Evolutionary conservation across 2,329 filamentous ascomycete genomes (phyloP).

Genomic region (Fusarium begoniae): DNA sequence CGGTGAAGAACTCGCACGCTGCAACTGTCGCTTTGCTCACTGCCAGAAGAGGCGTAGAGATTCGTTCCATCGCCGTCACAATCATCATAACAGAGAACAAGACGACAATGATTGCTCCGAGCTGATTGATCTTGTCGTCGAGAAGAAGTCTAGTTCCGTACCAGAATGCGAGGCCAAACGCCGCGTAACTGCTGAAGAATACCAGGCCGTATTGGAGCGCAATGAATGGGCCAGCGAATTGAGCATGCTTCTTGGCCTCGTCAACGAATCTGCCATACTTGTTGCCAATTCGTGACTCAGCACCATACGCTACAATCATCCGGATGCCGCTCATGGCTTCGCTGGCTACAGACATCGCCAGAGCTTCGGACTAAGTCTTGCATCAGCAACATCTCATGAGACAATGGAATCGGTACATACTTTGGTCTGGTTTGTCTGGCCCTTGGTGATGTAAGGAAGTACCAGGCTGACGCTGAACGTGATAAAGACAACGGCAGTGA

Average conservation of each 20-base stretch:
- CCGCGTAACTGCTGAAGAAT: slow-evolving; percentile 8
- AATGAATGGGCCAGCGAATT: slow-evolving; percentile 35
- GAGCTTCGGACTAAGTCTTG: slow-evolving; percentile 26
- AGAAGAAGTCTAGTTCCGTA: background rate
- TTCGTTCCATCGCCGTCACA: background rate
- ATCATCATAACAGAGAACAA: slow-evolving; percentile 9
- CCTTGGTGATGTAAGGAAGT: slow-evolving; percentile 46
- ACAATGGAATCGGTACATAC: background rate
- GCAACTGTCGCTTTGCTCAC: background rate
- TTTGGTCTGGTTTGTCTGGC: slow-evolving; percentile 48
- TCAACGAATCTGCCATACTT: slow-evolving; percentile 50
- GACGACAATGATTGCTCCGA: background rate
- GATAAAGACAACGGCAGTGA: slow-evolving; percentile 55
- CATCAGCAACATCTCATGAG: background rate
- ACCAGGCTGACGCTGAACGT: slow-evolving; percentile 44
- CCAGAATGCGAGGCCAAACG: slow-evolving; percentile 21
- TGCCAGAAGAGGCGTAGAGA: background rate
- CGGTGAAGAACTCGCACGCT: slow-evolving; percentile 2
- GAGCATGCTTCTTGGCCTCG: slow-evolving; percentile 47
- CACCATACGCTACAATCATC: slow-evolving; percentile 55
- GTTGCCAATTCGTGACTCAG: slow-evolving; percentile 47
- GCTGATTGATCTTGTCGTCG: background rate
- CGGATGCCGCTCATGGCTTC: slow-evolving; percentile 54
- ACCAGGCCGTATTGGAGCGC: slow-evolving; percentile 39
- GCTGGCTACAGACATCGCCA: slow-evolving; percentile 49